Conservation (phyloP, 148 eudicot species). For the Rhododendron kiyosumense region DNA sequence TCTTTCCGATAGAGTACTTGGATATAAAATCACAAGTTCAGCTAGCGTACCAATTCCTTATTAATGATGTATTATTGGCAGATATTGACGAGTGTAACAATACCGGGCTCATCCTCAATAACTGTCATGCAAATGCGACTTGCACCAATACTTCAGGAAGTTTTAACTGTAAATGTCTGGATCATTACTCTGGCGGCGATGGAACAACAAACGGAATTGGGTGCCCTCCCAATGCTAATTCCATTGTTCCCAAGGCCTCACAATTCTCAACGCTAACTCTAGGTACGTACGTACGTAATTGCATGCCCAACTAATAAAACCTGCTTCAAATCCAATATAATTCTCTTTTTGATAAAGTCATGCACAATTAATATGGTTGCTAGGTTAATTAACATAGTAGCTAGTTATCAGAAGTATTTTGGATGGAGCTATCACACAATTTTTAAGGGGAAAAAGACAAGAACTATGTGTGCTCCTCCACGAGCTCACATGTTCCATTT, state of each 20-base stretch:
- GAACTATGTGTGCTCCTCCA: no score
- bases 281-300: constrained; percentile 5
- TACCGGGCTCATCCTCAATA: not conserved
- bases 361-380: no score
- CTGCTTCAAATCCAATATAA: not conserved
- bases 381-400: not conserved
- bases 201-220: constrained; percentile 15
- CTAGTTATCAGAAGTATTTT: no score
- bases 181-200: constrained; percentile 16
- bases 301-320: not conserved
- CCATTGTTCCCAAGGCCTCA: not conserved
- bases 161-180: constrained; percentile 9
- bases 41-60: no score
- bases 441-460: no score
- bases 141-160: constrained; percentile 18
- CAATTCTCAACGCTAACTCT: constrained; percentile 15
- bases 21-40: no score
- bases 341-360: not conserved
- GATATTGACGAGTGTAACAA: no score
- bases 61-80: no score
- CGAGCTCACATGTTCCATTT: no score
- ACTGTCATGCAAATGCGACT: not conserved
- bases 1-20: no score
- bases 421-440: no score
- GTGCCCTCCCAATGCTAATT: no score